These are phyloP conservation scores for Phytophthora europaea DNA, from an alignment of 352 stramenopile genomes.

Conservation along the genomic window DNA sequence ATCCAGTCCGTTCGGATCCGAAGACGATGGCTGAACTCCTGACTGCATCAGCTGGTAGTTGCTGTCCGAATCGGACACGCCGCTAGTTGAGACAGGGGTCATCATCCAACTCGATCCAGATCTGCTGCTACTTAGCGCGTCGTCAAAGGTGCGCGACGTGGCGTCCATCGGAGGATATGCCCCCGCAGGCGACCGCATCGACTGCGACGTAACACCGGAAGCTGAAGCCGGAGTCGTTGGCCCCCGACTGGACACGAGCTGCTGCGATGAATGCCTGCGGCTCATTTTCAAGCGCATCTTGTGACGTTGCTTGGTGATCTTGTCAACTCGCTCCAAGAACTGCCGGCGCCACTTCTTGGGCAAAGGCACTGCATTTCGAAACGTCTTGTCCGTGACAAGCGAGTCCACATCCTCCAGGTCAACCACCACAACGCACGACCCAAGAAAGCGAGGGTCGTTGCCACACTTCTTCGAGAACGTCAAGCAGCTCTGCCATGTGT, in stretches of 20 bases:
- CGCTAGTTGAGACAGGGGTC: constrained; percentile 28
- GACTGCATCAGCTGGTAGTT: constrained; percentile 45
- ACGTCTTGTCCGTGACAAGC: constrained; percentile 66
- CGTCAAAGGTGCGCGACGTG: constrained; percentile 51
- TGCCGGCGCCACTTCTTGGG: constrained; percentile 83
- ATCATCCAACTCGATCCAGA: constrained; percentile 55
- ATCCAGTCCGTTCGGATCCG: constrained; percentile 42
- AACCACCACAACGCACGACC: constrained; percentile 72
- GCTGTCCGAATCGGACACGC: constrained; percentile 33
- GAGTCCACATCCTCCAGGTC: constrained; percentile 69
- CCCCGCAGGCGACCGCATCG: constrained; percentile 44
- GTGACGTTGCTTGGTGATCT: constrained; percentile 68
- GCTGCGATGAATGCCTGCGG: constrained; percentile 39
- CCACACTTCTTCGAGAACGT: constrained; percentile 54
- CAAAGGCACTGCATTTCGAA: constrained; percentile 62
- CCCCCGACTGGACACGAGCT: constrained; percentile 40
- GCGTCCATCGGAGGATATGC: constrained; percentile 40
- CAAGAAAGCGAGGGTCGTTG: constrained; percentile 62
- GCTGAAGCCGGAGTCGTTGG: constrained; percentile 46
- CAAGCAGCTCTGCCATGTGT: constrained; percentile 79
- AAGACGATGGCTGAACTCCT: constrained; percentile 17
- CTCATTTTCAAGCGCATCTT: constrained; percentile 67
- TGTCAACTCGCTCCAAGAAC: constrained; percentile 80
- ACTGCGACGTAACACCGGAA: constrained; percentile 38
- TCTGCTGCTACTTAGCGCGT: constrained; percentile 51